Conservation (phyloP, 768 basidiomycete genomes). For the Rubroboletus satanas region DNA sequence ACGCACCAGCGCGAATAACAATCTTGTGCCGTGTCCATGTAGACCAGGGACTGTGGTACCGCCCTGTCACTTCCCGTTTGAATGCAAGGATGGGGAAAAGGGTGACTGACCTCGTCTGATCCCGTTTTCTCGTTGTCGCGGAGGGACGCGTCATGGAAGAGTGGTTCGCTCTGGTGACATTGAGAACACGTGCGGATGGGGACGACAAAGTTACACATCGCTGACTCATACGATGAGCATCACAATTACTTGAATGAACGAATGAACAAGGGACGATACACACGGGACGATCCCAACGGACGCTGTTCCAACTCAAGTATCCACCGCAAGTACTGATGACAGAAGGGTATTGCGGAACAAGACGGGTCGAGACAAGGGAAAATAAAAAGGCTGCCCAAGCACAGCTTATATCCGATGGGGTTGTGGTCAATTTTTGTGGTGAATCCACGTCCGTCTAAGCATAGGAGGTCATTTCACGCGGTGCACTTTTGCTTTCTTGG, state of each 20-base stretch:
- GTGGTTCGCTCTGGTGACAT: conserved; percentile 23
- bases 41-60: conserved; percentile 11
- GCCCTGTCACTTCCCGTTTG: background rate
- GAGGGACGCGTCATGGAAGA: conserved; percentile 18
- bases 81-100: background rate
- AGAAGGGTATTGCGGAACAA: background rate
- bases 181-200: conserved; percentile 32
- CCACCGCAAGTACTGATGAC: background rate
- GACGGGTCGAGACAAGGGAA: background rate
- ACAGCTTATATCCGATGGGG: conserved; percentile 11
- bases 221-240: background rate
- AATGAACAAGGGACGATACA: background rate
- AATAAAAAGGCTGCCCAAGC: background rate
- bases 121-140: conserved; percentile 18
- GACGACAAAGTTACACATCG: conserved; percentile 30
- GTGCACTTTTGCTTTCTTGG: conserved; percentile 6
- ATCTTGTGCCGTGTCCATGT: conserved; percentile 32
- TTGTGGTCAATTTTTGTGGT: background rate
- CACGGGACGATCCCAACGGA: background rate
- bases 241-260: background rate
- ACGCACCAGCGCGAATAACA: conserved; percentile 30
- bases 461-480: conserved; percentile 7
- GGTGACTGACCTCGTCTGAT: conserved; percentile 17
- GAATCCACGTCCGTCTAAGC: conserved; percentile 3
- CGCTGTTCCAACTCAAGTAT: background rate